These are phyloP conservation scores for Russula vinacea DNA, from an alignment of 768 basidiomycete species.

Conservation along the genomic window DNA sequence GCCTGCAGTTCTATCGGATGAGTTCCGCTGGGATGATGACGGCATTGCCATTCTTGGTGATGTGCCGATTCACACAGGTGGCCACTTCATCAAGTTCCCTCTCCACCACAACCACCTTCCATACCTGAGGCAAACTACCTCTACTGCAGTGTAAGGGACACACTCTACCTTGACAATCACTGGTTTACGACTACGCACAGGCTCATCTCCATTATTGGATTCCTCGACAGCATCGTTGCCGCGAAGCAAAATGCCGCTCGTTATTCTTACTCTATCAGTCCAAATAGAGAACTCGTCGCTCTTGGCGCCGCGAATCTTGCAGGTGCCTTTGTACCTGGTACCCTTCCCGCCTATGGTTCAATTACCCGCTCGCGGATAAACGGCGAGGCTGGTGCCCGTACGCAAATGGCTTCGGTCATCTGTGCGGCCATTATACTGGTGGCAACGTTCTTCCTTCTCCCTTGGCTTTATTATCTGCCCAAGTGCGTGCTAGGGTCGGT, in stretches of 20 bases:
- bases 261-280: slow-evolving; percentile 84
- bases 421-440: slow-evolving; percentile 72
- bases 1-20: slow-evolving; percentile 58
- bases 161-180: neutral
- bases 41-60: slow-evolving; percentile 84
- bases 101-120: slow-evolving; percentile 54
- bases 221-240: slow-evolving; percentile 91
- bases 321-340: slow-evolving; percentile 80
- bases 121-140: slow-evolving; percentile 75
- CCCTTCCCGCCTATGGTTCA: slow-evolving; percentile 88
- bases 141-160: slow-evolving; percentile 65
- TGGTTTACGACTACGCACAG: slow-evolving; percentile 38
- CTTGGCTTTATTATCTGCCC: slow-evolving; percentile 80
- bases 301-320: slow-evolving; percentile 80
- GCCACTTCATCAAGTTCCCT: slow-evolving; percentile 71
- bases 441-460: slow-evolving; percentile 87
- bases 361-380: slow-evolving; percentile 92
- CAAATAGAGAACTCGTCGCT: slow-evolving; percentile 94
- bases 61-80: slow-evolving; percentile 61
- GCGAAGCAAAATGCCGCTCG: slow-evolving; percentile 88
- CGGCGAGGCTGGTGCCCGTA: slow-evolving; percentile 81
- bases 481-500: slow-evolving; percentile 87
- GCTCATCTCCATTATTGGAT: slow-evolving; percentile 79
- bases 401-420: slow-evolving; percentile 85
- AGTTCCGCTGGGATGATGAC: slow-evolving; percentile 68